These are phyloP conservation scores for Boletellus deceptivus DNA, from an alignment of 1,284 basidiomycete species.

Conservation along the genomic window DNA sequence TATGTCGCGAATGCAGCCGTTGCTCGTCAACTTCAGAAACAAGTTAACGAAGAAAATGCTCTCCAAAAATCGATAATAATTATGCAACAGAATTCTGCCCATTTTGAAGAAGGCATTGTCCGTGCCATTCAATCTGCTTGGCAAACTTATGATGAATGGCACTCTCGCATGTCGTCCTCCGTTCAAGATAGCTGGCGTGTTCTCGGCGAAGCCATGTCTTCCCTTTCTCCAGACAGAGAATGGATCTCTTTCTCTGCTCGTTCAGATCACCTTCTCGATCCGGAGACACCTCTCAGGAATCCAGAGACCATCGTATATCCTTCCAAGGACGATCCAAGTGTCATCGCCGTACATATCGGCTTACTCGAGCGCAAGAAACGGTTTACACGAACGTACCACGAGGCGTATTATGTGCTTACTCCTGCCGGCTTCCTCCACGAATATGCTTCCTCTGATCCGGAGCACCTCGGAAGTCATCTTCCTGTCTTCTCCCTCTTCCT, in stretches of 20 bases:
- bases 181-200: constrained; percentile 81
- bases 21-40: constrained; percentile 84
- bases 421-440: constrained; percentile 96
- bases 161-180: constrained; percentile 77
- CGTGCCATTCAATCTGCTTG: constrained; percentile 95
- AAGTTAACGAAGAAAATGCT: constrained; percentile 96
- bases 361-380: constrained; percentile 96
- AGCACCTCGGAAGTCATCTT: constrained; percentile 50
- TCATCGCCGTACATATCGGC: constrained; percentile 87
- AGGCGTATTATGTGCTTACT: constrained; percentile 91
- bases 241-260: constrained; percentile 97
- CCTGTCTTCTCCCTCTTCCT: constrained; percentile 92
- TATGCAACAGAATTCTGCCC: constrained; percentile 97
- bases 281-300: constrained; percentile 89
- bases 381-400: constrained; percentile 88
- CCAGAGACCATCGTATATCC: constrained; percentile 85
- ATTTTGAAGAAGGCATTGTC: constrained; percentile 97
- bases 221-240: constrained; percentile 88
- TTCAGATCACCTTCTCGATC: constrained; percentile 94
- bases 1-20: constrained; percentile 80
- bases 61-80: constrained; percentile 99
- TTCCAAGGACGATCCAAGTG: constrained; percentile 89
- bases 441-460: constrained; percentile 79
- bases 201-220: constrained; percentile 79
- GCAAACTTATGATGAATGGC: constrained; percentile 98